phyloP scores from a whole-genome alignment of 2,329 filamentous ascomycete genomes.

The Phaeosphaeriaceae sp. region DNA sequence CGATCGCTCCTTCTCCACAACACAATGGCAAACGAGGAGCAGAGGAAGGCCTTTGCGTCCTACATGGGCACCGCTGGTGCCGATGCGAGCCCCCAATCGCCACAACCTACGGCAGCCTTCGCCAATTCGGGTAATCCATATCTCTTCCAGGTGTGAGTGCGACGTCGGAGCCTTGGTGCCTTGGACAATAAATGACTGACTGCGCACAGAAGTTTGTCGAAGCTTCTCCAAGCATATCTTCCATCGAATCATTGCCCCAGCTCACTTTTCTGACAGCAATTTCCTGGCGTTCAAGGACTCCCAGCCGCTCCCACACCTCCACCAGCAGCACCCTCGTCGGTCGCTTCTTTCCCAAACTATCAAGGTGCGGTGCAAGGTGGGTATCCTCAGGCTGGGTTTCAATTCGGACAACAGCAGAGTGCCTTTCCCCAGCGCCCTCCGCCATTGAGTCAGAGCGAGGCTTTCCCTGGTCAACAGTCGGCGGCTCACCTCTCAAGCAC shows the following conservation, averaged over 20 bases:
- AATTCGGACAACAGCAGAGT: slow-evolving; percentile 13
- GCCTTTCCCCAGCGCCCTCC: slow-evolving; percentile 25
- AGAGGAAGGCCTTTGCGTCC: slow-evolving; percentile 37
- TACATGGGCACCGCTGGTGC: slow-evolving; percentile 35
- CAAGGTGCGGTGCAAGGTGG: slow-evolving; percentile 19
- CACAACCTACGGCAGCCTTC: slow-evolving; percentile 26
- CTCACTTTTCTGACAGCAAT: slow-evolving; percentile 28
- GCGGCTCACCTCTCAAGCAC: slow-evolving; percentile 4
- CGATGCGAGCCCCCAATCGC: slow-evolving; percentile 21
- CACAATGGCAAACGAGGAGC: slow-evolving; percentile 40
- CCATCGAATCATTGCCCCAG: background rate
- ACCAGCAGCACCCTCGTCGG: slow-evolving; percentile 27
- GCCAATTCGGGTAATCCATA: slow-evolving; percentile 26
- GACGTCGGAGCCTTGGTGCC: background rate
- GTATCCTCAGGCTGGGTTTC: slow-evolving; percentile 19
- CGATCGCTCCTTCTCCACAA: slow-evolving; percentile 21
- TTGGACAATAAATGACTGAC: slow-evolving; percentile 13
- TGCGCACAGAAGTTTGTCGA: slow-evolving; percentile 15
- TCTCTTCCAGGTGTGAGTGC: slow-evolving; percentile 39
- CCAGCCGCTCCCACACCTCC: slow-evolving; percentile 39
- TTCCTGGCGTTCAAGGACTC: slow-evolving; percentile 25
- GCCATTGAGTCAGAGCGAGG: slow-evolving; percentile 23
- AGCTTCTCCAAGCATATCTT: background rate
- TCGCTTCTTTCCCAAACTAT: slow-evolving; percentile 26
- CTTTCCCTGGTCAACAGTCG: slow-evolving; percentile 17